Evolutionary conservation across 2,329 filamentous ascomycete genomes (phyloP), one percentile per base, ranked within the genome.

Genomic region (Alternaria sp.): DNA sequence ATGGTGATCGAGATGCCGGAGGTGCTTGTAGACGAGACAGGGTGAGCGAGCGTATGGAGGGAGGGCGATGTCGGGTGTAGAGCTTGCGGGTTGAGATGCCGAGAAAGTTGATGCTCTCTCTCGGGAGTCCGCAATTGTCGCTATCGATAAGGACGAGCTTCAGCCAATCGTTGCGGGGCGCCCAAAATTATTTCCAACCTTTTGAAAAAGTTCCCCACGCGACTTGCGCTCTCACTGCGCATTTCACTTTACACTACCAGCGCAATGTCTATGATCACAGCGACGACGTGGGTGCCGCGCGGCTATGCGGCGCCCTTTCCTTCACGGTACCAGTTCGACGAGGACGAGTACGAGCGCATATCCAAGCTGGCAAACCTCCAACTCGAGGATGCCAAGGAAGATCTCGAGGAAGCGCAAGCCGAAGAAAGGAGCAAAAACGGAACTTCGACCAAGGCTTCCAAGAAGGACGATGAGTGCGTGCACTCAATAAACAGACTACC

Each of bases 381-480:
- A 82, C 87, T 97, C 30, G 93, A 97, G 76, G 96, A 98, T 81
- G 96, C 96, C 25, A 91, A 95, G 75, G 92, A 94, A 26, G 94
- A 96, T 75, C 70, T 81, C 11, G 78, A 81, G 49, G 79, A 80
- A 63, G 93, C 93, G 11, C 85, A 89, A 75, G 86, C 85, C 61
- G 79, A 80, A 25, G 77, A 67, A 51, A 79, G 71, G 67, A 63
- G 65, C 73, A 81, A 81, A 32, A 74, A 73, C 10, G 76, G 68
- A 25, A 52, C 65, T 8, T 66, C 66, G 17, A 61, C 57, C 13
- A 68, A 59, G n/a, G 54, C 62, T 9, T 61, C 62, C 5, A 74
- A 73, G 45, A 67, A 73, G 30, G 72, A 72, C n/a, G 65, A 73
- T 17, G 71, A 73, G 71, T 72, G 30, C 12, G 68, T 61, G 36